Evolutionary conservation across 495 filamentous ascomycete genomes (phyloP).

Genomic region (Trypethelium eluteriae): DNA sequence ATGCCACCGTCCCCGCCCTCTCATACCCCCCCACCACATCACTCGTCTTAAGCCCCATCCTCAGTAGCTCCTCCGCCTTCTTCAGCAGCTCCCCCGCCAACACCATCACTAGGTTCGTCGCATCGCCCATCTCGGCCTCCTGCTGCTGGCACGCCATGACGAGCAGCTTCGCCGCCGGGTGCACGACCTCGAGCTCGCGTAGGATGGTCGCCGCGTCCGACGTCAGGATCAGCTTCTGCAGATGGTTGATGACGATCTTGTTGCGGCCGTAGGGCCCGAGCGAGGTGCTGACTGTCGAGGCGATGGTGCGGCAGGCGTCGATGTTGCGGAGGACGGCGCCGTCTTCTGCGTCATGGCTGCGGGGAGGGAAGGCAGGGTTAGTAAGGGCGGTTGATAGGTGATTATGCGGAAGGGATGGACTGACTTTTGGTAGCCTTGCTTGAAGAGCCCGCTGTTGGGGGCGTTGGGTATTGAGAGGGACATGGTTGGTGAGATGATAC

Average conservation of each 20-base stretch:
- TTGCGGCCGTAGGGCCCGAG: constrained; percentile 96
- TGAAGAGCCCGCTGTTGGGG: constrained; percentile 89
- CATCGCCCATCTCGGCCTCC: constrained; percentile 98
- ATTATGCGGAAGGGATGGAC: constrained; percentile 29
- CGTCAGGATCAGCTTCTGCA: constrained; percentile 99
- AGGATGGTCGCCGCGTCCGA: constrained; percentile 97
- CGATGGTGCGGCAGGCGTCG: constrained; percentile 94
- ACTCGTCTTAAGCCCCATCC: constrained; percentile 92
- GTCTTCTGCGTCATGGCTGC: constrained; percentile 95
- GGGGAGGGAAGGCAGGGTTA: constrained; percentile 9
- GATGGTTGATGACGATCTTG: constrained; percentile 99
- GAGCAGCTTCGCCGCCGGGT: constrained; percentile 95
- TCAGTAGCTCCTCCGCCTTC: constrained; percentile 92
- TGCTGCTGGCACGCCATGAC: constrained; percentile 99
- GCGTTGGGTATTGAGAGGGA: constrained; percentile 90
- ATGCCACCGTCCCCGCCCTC: constrained; percentile 79
- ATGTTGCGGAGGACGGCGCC: constrained; percentile 97
- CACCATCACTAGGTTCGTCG: constrained; percentile 94
- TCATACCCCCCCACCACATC: constrained; percentile 96
- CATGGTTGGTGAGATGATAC: constrained; percentile 47
- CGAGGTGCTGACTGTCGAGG: constrained; percentile 91
- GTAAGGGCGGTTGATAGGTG: constrained; percentile 22
- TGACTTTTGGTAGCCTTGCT: constrained; percentile 93
- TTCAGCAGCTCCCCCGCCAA: constrained; percentile 91
- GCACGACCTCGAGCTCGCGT: constrained; percentile 94